These are phyloP conservation scores for Serendipita indica DNA, from an alignment of 768 basidiomycete species.

Conservation along the genomic window DNA sequence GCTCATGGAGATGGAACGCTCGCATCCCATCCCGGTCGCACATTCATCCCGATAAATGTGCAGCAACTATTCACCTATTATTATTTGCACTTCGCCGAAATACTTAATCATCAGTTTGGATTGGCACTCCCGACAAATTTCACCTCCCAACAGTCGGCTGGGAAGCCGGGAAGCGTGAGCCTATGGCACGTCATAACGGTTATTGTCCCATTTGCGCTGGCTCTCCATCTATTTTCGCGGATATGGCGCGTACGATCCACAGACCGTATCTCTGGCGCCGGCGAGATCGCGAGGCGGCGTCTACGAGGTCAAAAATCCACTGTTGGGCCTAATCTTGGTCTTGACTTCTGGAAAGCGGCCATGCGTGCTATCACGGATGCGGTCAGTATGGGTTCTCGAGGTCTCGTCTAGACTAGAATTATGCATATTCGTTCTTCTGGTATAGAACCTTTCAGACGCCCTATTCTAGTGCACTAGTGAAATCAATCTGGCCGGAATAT, in stretches of 20 bases:
- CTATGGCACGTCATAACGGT: slow-evolving; percentile 16
- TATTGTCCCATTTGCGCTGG: slow-evolving; percentile 25
- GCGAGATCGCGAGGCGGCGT: slow-evolving; percentile 42
- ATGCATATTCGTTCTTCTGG: background rate
- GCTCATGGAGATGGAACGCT: no score
- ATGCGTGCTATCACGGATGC: slow-evolving; percentile 46
- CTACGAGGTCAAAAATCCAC: slow-evolving; percentile 28
- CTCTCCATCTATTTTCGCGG: slow-evolving; percentile 37
- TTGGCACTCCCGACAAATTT: background rate
- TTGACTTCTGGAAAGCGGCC: slow-evolving; percentile 36
- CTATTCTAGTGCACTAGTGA: no score
- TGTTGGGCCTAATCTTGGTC: slow-evolving; percentile 9
- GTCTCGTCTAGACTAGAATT: slow-evolving; percentile 36
- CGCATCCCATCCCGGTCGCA: no score
- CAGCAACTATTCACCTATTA: background rate
- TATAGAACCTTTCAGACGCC: no score
- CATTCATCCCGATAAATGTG: background rate
- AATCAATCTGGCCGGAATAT: no score
- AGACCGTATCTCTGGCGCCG: slow-evolving; percentile 25
- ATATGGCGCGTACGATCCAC: slow-evolving; percentile 17
- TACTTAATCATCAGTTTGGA: slow-evolving; percentile 1
- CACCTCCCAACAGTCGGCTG: background rate
- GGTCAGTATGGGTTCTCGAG: slow-evolving; percentile 61
- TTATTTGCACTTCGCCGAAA: background rate
- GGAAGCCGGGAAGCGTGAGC: background rate